These are phyloP conservation scores for Chamaecrista fasciculata DNA, from an alignment of 306 rosid species.

Conservation along the genomic window DNA sequence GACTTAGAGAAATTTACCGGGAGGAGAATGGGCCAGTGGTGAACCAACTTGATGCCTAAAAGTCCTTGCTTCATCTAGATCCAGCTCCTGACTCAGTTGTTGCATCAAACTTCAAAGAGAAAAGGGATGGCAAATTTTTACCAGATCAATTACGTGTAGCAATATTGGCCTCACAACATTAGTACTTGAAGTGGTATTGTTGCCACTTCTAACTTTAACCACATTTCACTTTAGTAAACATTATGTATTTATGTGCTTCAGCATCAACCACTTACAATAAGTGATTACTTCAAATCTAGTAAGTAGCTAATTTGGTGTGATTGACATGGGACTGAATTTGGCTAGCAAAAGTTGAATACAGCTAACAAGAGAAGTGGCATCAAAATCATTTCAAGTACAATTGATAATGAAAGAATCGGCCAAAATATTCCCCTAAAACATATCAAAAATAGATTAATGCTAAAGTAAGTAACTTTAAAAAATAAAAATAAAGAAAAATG, in stretches of 20 bases:
- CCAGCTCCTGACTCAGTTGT: constrained; percentile 71
- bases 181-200: not conserved
- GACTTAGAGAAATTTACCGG: constrained; percentile 42
- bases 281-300: not conserved
- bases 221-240: not conserved
- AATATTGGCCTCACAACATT: not conserved
- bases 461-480: not conserved
- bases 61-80: constrained; percentile 56
- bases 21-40: constrained; percentile 64
- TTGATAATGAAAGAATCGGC: not conserved
- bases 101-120: constrained; percentile 53
- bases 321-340: not conserved
- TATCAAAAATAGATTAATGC: not conserved
- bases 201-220: not conserved
- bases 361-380: not conserved
- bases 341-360: not conserved
- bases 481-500: not conserved
- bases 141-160: not conserved
- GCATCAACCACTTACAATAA: not conserved
- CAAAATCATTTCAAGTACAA: not conserved
- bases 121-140: not conserved
- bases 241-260: not conserved
- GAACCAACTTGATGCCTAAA: constrained; percentile 61
- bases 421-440: not conserved
- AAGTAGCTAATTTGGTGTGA: not conserved